A percentile compares a stretch with the other conserved stretches of the same genome.
These are phyloP conservation scores for Leonotis leonurus DNA, from an alignment of 257 asterid genomes.

Conservation along the genomic window DNA sequence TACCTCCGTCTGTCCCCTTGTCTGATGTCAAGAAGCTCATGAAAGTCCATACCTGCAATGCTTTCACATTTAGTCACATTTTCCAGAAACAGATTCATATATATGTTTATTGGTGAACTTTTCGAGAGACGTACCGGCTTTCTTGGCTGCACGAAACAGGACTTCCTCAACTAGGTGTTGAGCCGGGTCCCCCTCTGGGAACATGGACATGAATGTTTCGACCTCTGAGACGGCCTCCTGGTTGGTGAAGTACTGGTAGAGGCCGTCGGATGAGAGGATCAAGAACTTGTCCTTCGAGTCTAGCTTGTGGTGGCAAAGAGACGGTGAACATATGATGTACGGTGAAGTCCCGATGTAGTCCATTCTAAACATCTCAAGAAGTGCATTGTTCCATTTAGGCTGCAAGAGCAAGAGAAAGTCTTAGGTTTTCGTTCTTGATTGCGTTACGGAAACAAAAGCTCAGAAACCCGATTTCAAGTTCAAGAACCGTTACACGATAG, in stretches of 20 bases:
- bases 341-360: constrained; percentile 75
- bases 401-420: constrained; percentile 25
- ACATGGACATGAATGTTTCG: constrained; percentile 64
- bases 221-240: constrained; percentile 84
- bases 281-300: constrained; percentile 64
- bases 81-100: neutral
- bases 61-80: constrained; percentile 1
- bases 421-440: neutral
- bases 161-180: constrained; percentile 96
- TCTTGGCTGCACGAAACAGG: constrained; percentile 89
- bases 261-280: constrained; percentile 95
- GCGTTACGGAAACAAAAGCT: neutral
- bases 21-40: constrained; percentile 76
- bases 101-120: neutral
- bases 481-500: neutral
- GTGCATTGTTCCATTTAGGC: constrained; percentile 94
- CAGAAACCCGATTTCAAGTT: neutral
- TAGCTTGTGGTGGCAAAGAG: constrained; percentile 68
- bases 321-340: constrained; percentile 71
- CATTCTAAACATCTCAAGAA: constrained; percentile 78
- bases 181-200: constrained; percentile 98
- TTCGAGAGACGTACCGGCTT: constrained; percentile 57
- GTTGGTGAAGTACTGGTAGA: constrained; percentile 90
- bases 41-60: constrained; percentile 69
- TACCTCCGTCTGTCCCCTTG: constrained; percentile 88